Evolutionary conservation across 176 grass and related monocot species (phyloP).

Genomic region (Triticum urartu): DNA sequence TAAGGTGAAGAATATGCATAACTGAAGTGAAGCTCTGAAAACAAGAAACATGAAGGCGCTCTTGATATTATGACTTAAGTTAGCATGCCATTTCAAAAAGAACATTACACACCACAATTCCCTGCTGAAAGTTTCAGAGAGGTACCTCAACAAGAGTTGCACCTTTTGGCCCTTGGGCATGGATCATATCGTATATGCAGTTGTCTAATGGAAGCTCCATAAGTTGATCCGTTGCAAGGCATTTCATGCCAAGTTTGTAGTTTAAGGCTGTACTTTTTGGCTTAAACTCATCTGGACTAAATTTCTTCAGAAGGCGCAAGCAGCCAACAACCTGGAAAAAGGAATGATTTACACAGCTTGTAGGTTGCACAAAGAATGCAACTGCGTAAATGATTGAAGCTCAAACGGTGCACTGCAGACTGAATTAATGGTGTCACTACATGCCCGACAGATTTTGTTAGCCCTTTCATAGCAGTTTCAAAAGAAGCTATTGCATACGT

Average conservation of each 20-base stretch:
- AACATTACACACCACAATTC: not conserved
- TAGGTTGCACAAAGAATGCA: slow-evolving; percentile 4
- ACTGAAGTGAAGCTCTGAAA: slow-evolving; percentile 11
- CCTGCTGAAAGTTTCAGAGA: slow-evolving; percentile 6
- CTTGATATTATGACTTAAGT: not conserved
- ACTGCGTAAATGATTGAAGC: slow-evolving; percentile 7
- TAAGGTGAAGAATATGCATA: not conserved
- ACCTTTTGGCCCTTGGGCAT: slow-evolving; percentile 73
- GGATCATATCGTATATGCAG: slow-evolving; percentile 90
- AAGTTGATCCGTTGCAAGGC: slow-evolving; percentile 71
- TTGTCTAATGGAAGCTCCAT: slow-evolving; percentile 82
- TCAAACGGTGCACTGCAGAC: not conserved
- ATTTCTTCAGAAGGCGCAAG: slow-evolving; percentile 75
- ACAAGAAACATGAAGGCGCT: not conserved
- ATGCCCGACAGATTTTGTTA: not conserved
- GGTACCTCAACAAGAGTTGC: slow-evolving; percentile 85
- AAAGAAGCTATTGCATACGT: not conserved
- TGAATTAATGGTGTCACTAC: not conserved
- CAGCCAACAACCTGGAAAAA: slow-evolving; percentile 66
- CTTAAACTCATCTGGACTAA: slow-evolving; percentile 77
- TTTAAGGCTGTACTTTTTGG: slow-evolving; percentile 43
- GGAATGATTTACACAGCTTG: not conserved
- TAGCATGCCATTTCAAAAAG: not conserved
- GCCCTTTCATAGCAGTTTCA: not conserved
- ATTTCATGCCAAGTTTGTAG: slow-evolving; percentile 64